phyloP scores from a whole-genome alignment of 1,284 basidiomycete species.

The Calocybe gambosa region DNA sequence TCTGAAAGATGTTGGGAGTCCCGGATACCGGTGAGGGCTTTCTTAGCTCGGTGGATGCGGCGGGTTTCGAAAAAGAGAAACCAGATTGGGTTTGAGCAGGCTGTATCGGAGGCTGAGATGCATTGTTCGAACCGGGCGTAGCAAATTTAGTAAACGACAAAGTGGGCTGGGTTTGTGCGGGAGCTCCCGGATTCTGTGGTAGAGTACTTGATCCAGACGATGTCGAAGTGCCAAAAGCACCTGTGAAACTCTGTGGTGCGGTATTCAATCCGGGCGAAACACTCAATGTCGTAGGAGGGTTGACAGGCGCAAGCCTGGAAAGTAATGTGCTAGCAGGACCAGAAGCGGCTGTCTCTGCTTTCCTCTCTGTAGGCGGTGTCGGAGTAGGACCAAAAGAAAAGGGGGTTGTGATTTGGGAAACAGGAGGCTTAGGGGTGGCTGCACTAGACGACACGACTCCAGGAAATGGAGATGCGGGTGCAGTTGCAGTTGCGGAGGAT shows the following conservation, averaged over 20 bases:
- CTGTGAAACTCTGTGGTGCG: background rate
- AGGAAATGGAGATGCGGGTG: background rate
- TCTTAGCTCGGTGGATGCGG: constrained; percentile 13
- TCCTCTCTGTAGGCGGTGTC: constrained; percentile 5
- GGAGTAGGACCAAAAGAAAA: constrained; percentile 5
- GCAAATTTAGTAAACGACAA: constrained; percentile 19
- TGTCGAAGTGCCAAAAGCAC: background rate
- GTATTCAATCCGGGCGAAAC: background rate
- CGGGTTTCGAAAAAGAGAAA: constrained; percentile 21
- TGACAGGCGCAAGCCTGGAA: constrained; percentile 12
- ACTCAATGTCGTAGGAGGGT: background rate
- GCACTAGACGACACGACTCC: background rate
- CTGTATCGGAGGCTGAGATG: background rate
- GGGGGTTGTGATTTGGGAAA: background rate
- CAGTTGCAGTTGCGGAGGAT: background rate
- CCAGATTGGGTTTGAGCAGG: constrained; percentile 5
- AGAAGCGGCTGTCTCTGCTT: constrained; percentile 1
- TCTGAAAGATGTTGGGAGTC: background rate
- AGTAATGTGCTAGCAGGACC: constrained; percentile 7
- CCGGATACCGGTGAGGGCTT: constrained; percentile 13
- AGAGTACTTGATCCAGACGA: background rate
- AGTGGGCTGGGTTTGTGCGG: background rate
- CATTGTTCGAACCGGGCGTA: constrained; percentile 1
- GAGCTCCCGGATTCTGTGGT: background rate
- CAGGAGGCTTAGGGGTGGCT: background rate